Base-by-base conservation (phyloP, 148 eudicot genomes). In the Rhododendron ovatum region DNA sequence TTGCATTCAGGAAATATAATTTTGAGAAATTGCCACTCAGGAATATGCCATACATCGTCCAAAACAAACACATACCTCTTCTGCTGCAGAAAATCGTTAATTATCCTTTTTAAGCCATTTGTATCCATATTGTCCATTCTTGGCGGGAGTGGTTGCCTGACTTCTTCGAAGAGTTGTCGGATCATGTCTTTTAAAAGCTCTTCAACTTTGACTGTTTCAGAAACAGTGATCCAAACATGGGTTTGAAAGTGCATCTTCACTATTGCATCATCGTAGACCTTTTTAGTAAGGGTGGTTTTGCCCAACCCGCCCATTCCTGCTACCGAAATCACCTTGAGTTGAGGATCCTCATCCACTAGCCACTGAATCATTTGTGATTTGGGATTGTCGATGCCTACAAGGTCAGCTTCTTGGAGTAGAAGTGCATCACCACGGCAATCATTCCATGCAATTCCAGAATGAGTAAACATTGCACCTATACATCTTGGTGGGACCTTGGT, bases 361-460 rank as follows among this genome's bases (percentile, higher is more conserved):
- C 45, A 41, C 45, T 5, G 45, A 41, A 41, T 41, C 81, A 65
- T 0, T 17, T 43, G 30, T 26, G 83, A 61, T 79, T 50, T 69
- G 11, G 61, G 61, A 4, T 55, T 17, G 6, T 17, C 22, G 15
- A 14, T 55, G 18, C 61, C 61, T 22, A 55, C 84, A 39, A 86
- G 48, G 28, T 86, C 81, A 3, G 78, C 81, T 45, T 86, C 88
- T 71, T 81, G 57, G 1, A 86, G 88, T 5, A 86, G 57, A 55
- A 86, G 84, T 13, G 88, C 88, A 9, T 86, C 81, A 10, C 81
- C 30, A 35, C 81, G 81, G 39, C 81, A 17, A 26, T 86, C 85
- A 3, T 86, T 0, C 57, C 18, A 41, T 41, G 7, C 43, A 41
- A 37, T 37, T 2, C 39, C 39, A 37, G 3, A 37, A 37, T 37